These are phyloP conservation scores for Boletus hoseneyae DNA, from an alignment of 1,284 basidiomycete genomes.

Conservation along the genomic window DNA sequence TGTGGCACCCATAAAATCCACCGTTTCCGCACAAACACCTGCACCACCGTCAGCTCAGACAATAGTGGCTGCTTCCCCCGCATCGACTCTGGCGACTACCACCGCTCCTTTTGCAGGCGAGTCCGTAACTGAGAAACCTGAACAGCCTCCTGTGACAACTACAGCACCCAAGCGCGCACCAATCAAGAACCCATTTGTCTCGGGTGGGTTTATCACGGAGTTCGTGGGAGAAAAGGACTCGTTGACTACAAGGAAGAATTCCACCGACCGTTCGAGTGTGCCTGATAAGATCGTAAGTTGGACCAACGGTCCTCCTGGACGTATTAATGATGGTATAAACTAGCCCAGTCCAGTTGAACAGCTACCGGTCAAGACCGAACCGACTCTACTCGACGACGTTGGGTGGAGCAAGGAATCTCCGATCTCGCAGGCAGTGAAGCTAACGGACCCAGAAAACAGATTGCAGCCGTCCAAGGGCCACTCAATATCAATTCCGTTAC, in stretches of 20 bases:
- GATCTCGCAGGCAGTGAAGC: slow-evolving; percentile 6
- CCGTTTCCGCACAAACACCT: slow-evolving; percentile 17
- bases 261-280: slow-evolving; percentile 13
- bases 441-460: slow-evolving; percentile 14
- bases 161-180: slow-evolving; percentile 12
- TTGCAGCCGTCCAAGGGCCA: slow-evolving; percentile 2
- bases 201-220: slow-evolving; percentile 48
- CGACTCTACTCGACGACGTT: slow-evolving; percentile 7
- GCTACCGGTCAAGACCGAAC: slow-evolving; percentile 21
- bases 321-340: slow-evolving; percentile 1
- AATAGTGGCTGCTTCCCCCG: slow-evolving; percentile 20
- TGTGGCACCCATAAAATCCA: slow-evolving; percentile 15
- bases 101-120: slow-evolving; percentile 12
- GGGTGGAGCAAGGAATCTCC: slow-evolving; percentile 7
- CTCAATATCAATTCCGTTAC: slow-evolving; percentile 14
- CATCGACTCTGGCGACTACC: slow-evolving; percentile 18
- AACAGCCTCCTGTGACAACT: not conserved
- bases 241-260: slow-evolving; percentile 19
- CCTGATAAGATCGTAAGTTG: slow-evolving; percentile 17
- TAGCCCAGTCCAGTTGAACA: slow-evolving; percentile 19
- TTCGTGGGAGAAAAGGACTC: slow-evolving; percentile 36
- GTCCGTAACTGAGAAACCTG: slow-evolving; percentile 12
- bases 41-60: slow-evolving; percentile 17
- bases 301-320: not conserved
- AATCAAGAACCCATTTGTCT: slow-evolving; percentile 47